Base-by-base conservation (phyloP, 768 basidiomycete genomes). In the Cyclocybe cylindracea region DNA sequence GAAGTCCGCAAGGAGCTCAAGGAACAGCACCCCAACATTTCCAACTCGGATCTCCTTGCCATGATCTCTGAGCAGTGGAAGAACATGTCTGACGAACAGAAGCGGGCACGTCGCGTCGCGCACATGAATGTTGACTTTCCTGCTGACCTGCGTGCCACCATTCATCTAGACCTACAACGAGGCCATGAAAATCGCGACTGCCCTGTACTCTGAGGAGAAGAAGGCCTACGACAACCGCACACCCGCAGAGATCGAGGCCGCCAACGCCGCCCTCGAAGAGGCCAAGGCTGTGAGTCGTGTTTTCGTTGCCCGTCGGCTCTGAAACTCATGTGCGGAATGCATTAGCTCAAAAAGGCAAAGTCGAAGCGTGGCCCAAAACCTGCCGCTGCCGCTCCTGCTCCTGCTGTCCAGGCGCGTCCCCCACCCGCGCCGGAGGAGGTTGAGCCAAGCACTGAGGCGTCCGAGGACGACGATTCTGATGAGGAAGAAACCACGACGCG, bases 51-150 rank as follows among this genome's bases (percentile, higher is more conserved):
- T 50, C 70, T 97, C 35, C 71, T 97, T 61, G 65, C 66, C 33
- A 64, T 87, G 59, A 90, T 97, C 57, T 77, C 87, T 11, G 81
- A 83, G 51, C 78, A 80, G 55, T 98, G 95, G 95, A 74, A 74
- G 32, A 68, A 67, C 2, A 82, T 98, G 77, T 58, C 78, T 13
- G 75, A 79, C 2, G 83, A 82, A 7, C 78, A 89, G 63, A 94
- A 91, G 71, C 77, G 85, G 70, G 95, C 93, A 59, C 56, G 89
- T 74, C 54, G 51, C 60, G 56, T 61, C 48, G 37, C 46, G 48
- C 45, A 31, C 31, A 19, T 49, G 44, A 11, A 19, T 44, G 29
- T 48, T 19, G 46, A 39, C 41, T 44, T 41, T 38, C 47, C 47
- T 43, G 42, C 42, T 24, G 24, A 24, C 43, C 40, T 33, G 31